Base-by-base conservation (phyloP, 345 rosid species). In the Litchi chinensis region DNA sequence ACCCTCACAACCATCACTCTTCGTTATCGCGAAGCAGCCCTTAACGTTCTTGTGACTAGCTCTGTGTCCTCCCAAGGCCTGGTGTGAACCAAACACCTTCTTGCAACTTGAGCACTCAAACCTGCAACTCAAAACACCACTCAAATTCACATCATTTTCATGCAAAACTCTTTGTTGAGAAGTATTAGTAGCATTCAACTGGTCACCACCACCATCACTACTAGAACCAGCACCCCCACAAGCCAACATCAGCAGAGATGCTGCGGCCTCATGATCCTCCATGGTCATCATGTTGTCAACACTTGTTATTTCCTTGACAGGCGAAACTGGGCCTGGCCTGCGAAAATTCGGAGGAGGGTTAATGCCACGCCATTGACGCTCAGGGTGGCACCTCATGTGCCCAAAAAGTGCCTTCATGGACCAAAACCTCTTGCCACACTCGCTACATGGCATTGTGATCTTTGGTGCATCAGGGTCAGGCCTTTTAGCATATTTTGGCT, bases 311-410 rank as follows among this genome's bases (percentile, higher is more conserved):
- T 65, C 78, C 24, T 22, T 75, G 37, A 57, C 56, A 13, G 82
- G 83, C 1, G 78, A 69, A 64, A 18, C 73, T 0, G 62, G 76
- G 2, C 69, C 72, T 0, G 65, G 74, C 2, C 70, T 79, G 79
- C 85, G 85, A 40, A 79, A 24, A n/a, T 77, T 79, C 0, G 87
- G 87, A n/a, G 94, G 96, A 37, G 97, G 94, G 72, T 89, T 89
- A 60, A 90, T 92, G 74, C 95, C 89, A 32, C 97, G 84, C 94
- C 97, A 90, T 82, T 92, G 89, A 65, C 98, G 93, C 85, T 88
- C 97, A 63, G 97, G 97, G 80, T 97, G 99, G 85, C 98, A 97
- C 78, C 98, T 85, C 95, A 90, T 94, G 83, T 94, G 99, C 32
- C 99, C 98, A 9, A 92, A 94, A 37, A 97, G 89, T 9, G 98